Evolutionary conservation across 768 basidiomycete species (phyloP), one percentile per base, ranked within the genome.

Genomic region (Coprinellus aureogranulatus): DNA sequence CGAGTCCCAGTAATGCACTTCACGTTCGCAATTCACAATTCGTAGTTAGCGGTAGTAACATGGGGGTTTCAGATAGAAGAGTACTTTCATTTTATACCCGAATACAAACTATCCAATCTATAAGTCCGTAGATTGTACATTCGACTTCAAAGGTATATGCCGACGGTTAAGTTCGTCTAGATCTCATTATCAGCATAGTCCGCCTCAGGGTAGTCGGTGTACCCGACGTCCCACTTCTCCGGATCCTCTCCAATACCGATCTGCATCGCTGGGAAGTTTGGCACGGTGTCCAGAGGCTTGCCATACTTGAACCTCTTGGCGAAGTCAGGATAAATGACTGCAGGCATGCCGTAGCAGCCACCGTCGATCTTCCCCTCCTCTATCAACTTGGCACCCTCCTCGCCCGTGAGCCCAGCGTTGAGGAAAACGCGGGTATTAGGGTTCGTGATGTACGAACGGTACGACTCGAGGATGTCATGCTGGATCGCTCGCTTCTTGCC

Each of bases 251-350:
- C 34, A 34, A 14, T 14, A 14, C 34, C 34, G 34, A 34, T 34
- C 27, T 66, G 61, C 39, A 74, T 37, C 31, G 66, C 63, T 25
- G 60, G 57, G 37, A 66, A 41, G 54, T 70, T 60, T 1, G 67
- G 65, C 12, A 57, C 31, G 51, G 70, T 72, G 48, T 71, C 69
- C 12, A 71, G 55, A 16, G 41, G 41, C 41, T 44, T 44, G 16
- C 41, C 41, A n/a, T 44, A 22, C 57, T 66, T 50, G 18, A 75
- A 64, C 11, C 75, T 71, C 57, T 72, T 71, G 44, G 64, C 72
- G 18, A 77, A 57, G 61, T 78, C 77, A 0, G 77, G 73, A 56
- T 79, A 77, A 5, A 68, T 65, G 50, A 78, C 67, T 64, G 66
- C 75, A 34, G 62, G 54, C 51, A 72, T 63, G 2, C 79, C 77